Conservation (phyloP, 805 yeast genomes). For the Isabelozyma rhagii region DNA sequence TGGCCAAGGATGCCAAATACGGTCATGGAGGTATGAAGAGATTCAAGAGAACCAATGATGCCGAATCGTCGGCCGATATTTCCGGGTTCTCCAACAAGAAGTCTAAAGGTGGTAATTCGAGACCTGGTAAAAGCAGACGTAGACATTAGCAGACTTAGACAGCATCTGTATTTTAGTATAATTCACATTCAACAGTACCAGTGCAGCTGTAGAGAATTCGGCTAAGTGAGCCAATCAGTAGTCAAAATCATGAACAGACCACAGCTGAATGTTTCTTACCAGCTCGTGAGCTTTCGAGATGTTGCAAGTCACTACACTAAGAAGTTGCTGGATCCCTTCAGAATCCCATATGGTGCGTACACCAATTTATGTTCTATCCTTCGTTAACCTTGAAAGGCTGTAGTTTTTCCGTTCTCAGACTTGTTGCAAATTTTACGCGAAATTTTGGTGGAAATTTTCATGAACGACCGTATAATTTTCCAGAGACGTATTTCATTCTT, state of each 20-base stretch:
- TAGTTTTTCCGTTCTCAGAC: too few species aligned
- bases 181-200: too few species aligned
- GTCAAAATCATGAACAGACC: too few species aligned
- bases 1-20: conserved; percentile 68
- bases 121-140: conserved; percentile 45
- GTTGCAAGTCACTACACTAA: too few species aligned
- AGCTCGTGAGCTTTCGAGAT: too few species aligned
- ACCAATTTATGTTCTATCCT: too few species aligned
- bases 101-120: conserved; percentile 42
- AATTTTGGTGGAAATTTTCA: neutral
- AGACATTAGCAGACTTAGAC: neutral
- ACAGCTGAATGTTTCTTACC: too few species aligned
- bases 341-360: too few species aligned
- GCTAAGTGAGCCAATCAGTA: too few species aligned
- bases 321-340: too few species aligned
- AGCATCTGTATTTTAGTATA: neutral
- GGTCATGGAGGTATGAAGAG: conserved; percentile 81
- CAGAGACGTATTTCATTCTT: neutral
- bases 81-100: conserved; percentile 52
- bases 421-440: neutral
- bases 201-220: too few species aligned
- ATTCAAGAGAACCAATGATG: conserved; percentile 68
- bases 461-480: neutral
- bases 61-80: conserved; percentile 67
- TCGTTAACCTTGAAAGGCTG: too few species aligned